A percentile compares a stretch with the other conserved stretches of the same genome.
phyloP scores from a whole-genome alignment of 2,329 filamentous ascomycete genomes.

The Botryosphaeria dothidea region DNA sequence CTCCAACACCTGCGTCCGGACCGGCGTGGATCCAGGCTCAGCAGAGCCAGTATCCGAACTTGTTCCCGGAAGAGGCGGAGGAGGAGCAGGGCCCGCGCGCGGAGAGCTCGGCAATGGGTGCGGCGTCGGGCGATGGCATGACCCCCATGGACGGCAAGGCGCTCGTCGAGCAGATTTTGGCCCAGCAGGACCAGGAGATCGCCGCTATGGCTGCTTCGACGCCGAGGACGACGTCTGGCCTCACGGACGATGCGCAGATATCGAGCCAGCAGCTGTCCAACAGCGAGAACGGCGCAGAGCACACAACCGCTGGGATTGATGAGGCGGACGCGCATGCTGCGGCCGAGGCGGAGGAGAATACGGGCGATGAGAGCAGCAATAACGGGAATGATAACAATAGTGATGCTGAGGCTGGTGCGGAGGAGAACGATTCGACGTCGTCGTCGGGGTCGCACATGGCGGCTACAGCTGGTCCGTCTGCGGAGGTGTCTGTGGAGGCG shows the following conservation, averaged over 20 bases:
- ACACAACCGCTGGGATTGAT: neutral
- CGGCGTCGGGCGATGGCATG: slow-evolving; percentile 4
- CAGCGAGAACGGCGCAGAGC: neutral
- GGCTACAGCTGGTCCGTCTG: neutral
- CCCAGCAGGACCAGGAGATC: neutral
- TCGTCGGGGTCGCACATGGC: slow-evolving; percentile 6
- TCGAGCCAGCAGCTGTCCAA: neutral
- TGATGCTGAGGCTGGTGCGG: slow-evolving; percentile 6
- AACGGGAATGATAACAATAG: slow-evolving; percentile 9
- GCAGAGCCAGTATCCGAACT: neutral
- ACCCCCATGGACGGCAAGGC: neutral
- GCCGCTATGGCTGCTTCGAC: neutral
- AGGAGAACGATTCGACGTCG: slow-evolving; percentile 16
- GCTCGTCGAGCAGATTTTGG: neutral
- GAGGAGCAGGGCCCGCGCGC: slow-evolving; percentile 3
- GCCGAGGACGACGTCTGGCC: neutral
- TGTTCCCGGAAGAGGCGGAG: slow-evolving; percentile 14
- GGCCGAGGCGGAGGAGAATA: slow-evolving; percentile 5
- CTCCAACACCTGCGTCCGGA: neutral
- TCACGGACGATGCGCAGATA: neutral
- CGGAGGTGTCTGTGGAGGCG: slow-evolving; percentile 7
- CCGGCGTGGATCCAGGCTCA: neutral
- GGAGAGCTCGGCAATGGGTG: slow-evolving; percentile 17
- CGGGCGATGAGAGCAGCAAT: slow-evolving; percentile 9
- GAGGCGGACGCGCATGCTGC: neutral